Evolutionary conservation across 371 early-diverging fungal genomes (phyloP).

Genomic region (Blakeslea trispora): DNA sequence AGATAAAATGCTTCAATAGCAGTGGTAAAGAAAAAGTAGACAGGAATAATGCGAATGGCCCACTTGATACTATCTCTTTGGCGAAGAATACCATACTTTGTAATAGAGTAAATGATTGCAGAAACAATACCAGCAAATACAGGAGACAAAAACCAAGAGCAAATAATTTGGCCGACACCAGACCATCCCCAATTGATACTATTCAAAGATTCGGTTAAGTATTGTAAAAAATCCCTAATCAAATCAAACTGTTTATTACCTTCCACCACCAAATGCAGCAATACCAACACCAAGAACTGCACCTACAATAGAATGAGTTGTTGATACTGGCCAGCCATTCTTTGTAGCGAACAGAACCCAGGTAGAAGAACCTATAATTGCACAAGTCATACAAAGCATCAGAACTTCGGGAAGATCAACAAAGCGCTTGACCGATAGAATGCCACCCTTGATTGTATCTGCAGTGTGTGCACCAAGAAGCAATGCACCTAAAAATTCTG

Average conservation of each 20-base stretch:
- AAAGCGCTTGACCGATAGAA: constrained; percentile 61
- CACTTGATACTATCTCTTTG: constrained; percentile 69
- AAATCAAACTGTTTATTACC: too few relatives aligned
- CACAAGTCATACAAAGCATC: constrained; percentile 83
- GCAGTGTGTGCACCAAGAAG: constrained; percentile 74
- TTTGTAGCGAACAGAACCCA: constrained; percentile 80
- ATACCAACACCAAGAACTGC: constrained; percentile 81
- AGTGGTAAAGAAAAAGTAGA: constrained; percentile 75
- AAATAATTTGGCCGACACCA: constrained; percentile 74
- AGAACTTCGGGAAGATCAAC: constrained; percentile 66
- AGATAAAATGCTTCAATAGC: constrained; percentile 72
- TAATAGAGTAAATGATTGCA: constrained; percentile 63
- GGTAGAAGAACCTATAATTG: constrained; percentile 70
- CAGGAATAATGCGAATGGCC: constrained; percentile 73
- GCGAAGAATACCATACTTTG: constrained; percentile 64
- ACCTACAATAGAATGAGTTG: constrained; percentile 75
- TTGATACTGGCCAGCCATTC: constrained; percentile 56
- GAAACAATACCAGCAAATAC: constrained; percentile 66
- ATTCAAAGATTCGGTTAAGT: too few relatives aligned
- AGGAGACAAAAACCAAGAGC: constrained; percentile 81
- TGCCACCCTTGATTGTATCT: constrained; percentile 76
- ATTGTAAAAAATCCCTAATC: too few relatives aligned
- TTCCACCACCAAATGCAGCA: constrained; percentile 62
- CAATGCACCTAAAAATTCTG: constrained; percentile 84
- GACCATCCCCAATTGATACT: constrained; percentile 72